Percentiles rank a stretch among this genome's conserved stretches.
These are phyloP conservation scores for Elymus sibiricus DNA, from an alignment of 176 grass and related monocot genomes.

Conservation along the genomic window DNA sequence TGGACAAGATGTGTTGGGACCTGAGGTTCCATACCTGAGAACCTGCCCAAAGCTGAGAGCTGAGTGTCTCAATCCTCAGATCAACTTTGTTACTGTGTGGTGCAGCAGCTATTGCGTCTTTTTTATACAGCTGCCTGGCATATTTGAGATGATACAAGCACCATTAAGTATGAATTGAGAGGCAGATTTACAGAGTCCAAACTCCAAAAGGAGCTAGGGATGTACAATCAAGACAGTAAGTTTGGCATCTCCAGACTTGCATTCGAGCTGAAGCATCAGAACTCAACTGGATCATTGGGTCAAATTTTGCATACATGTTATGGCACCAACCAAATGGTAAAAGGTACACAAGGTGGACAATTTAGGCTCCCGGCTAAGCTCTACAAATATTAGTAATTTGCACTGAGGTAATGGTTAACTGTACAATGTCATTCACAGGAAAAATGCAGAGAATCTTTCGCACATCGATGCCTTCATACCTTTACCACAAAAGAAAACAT, in stretches of 20 bases:
- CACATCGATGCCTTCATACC: constrained; percentile 5
- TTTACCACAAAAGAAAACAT: background rate
- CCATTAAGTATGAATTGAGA: background rate
- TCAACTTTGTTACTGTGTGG: too few species aligned
- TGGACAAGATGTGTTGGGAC: too few species aligned
- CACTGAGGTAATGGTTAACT: constrained; percentile 32
- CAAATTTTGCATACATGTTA: background rate
- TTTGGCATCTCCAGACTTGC: background rate
- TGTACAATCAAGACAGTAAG: background rate
- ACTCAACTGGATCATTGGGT: background rate
- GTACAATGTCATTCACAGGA: constrained; percentile 30
- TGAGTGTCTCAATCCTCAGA: too few species aligned
- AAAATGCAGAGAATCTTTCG: constrained; percentile 18
- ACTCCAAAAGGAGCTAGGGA: background rate
- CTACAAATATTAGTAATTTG: constrained; percentile 25
- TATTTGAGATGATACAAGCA: background rate
- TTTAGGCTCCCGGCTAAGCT: background rate
- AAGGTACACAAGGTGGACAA: constrained; percentile 4
- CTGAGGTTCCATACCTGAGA: too few species aligned
- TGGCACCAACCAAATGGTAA: background rate
- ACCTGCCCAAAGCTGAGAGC: too few species aligned
- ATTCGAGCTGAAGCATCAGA: background rate
- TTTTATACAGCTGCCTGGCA: too few species aligned
- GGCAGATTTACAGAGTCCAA: background rate
- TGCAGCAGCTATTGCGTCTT: too few species aligned